Conservation (phyloP, 345 rosid genomes). For the Schrenkiella parvula region DNA sequence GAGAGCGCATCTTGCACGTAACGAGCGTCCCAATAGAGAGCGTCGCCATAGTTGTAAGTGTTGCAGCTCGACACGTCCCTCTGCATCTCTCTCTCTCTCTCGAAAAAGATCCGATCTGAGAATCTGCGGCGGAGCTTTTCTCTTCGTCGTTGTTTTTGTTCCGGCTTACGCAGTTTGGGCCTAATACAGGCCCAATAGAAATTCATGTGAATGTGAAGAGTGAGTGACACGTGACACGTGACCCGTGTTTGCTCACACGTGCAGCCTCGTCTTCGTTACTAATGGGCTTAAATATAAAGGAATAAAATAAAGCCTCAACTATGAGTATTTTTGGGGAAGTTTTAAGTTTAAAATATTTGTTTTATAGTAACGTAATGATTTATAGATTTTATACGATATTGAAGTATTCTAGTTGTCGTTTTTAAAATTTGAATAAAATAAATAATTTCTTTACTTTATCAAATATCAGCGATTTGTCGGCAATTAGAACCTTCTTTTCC, state of each 20-base stretch:
- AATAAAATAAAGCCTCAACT: not conserved
- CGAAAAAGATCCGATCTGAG: slow-evolving; percentile 28
- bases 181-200: slow-evolving; percentile 9
- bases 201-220: not conserved
- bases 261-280: not conserved
- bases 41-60: slow-evolving; percentile 90
- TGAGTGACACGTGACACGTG: slow-evolving; percentile 1
- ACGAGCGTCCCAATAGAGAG: slow-evolving; percentile 85
- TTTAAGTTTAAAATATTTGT: not conserved
- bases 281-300: not conserved
- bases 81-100: slow-evolving; percentile 39
- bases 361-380: not conserved
- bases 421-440: not conserved
- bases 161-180: slow-evolving; percentile 9
- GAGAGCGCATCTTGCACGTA: slow-evolving; percentile 70
- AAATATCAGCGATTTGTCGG: not conserved
- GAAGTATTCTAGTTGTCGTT: not conserved
- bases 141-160: slow-evolving; percentile 11
- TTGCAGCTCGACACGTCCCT: slow-evolving; percentile 77
- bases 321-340: no score
- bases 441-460: no score
- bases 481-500: slow-evolving; percentile 6
- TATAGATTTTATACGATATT: not conserved
- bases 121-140: slow-evolving; percentile 29
- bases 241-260: not conserved